A percentile compares a stretch with the other conserved stretches of the same genome.
phyloP scores from a whole-genome alignment of 202 grass and related monocot species.

The Schoenoplectus tabernaemontani region DNA sequence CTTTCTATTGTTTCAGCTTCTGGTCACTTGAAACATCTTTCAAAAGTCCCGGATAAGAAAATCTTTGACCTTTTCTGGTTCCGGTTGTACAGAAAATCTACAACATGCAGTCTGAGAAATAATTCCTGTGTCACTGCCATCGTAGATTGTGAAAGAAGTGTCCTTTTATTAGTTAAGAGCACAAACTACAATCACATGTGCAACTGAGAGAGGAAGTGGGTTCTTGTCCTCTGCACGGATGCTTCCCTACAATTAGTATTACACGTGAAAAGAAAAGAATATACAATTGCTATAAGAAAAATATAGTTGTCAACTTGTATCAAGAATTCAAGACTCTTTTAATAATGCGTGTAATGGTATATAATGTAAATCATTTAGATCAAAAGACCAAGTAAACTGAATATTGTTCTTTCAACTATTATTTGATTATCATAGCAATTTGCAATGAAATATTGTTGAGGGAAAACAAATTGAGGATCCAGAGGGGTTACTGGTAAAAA shows the following conservation, averaged over 20 bases:
- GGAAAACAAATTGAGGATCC: not conserved
- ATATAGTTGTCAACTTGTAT: not conserved
- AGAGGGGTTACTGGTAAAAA: not conserved
- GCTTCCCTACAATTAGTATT: not conserved
- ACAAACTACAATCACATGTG: conserved; percentile 25
- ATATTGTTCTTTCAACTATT: too few relatives aligned
- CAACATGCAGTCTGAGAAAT: conserved; percentile 21
- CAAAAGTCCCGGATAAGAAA: conserved; percentile 10
- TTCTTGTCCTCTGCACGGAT: conserved; percentile 11
- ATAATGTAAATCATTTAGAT: too few relatives aligned
- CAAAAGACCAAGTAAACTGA: too few relatives aligned
- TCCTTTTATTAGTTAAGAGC: conserved; percentile 14
- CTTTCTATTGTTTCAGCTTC: too few relatives aligned
- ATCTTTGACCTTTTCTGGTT: conserved; percentile 16
- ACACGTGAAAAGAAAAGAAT: not conserved
- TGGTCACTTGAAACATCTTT: not conserved
- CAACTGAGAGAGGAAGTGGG: not conserved
- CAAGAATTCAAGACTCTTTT: not conserved
- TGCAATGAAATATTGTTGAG: not conserved
- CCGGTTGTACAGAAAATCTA: conserved; percentile 3
- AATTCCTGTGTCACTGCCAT: conserved; percentile 14
- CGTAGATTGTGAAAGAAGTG: conserved; percentile 10
- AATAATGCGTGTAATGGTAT: too few relatives aligned
- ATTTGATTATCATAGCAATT: not conserved
- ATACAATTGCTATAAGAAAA: not conserved